Conservation (phyloP, 345 rosid species). For the Lepidium aucheri region DNA sequence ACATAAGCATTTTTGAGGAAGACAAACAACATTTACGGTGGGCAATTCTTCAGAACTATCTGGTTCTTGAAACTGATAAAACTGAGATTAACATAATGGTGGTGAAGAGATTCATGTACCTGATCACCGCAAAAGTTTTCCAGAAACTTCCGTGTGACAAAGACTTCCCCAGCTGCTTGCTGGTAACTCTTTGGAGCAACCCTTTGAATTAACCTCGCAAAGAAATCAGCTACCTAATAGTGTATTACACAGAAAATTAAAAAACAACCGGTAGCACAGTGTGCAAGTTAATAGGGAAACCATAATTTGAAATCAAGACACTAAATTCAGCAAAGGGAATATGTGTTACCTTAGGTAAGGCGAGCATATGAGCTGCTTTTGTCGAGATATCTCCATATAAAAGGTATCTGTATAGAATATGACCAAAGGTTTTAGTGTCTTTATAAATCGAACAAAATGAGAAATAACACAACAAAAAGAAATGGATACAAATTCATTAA, state of each 20-base stretch:
- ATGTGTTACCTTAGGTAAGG: slow-evolving; percentile 62
- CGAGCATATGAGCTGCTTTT: slow-evolving; percentile 85
- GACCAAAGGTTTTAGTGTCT: neutral
- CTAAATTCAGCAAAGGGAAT: neutral
- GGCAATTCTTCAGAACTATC: neutral
- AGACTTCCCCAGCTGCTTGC: slow-evolving; percentile 88
- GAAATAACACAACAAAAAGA: neutral
- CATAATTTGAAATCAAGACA: neutral
- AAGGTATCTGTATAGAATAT: slow-evolving; percentile 53
- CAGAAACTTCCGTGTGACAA: slow-evolving; percentile 72
- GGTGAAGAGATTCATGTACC: slow-evolving; percentile 32
- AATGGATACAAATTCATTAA: neutral
- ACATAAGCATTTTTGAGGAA: neutral
- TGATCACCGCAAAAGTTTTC: slow-evolving; percentile 97
- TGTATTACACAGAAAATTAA: neutral
- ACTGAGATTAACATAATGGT: neutral
- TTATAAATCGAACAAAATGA: neutral
- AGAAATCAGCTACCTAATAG: slow-evolving; percentile 77
- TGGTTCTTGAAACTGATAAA: neutral
- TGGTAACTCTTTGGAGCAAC: slow-evolving; percentile 94
- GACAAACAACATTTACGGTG: neutral
- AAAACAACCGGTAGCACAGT: neutral
- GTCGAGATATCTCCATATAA: slow-evolving; percentile 83
- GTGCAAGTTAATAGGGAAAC: neutral
- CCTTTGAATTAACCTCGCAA: slow-evolving; percentile 81